A percentile compares a stretch with the other conserved stretches of the same genome.
Evolutionary conservation across 331 rosid species (phyloP).

Genomic region (Phaseolus coccineus): DNA sequence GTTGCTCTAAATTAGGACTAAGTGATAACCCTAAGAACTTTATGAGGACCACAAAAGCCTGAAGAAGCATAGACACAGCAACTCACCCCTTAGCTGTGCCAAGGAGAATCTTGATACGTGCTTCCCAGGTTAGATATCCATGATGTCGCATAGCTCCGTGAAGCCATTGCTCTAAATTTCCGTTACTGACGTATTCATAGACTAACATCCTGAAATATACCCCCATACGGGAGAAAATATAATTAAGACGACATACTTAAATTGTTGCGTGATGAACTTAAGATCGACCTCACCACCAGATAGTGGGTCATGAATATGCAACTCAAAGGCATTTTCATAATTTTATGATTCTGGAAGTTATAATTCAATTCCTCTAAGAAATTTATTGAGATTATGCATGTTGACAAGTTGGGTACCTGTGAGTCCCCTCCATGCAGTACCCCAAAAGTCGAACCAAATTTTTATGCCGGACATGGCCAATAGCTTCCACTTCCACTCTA

Average conservation of each 20-base stretch:
- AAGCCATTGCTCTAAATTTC: slow-evolving; percentile 97
- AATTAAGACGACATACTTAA: not conserved
- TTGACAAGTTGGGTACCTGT: slow-evolving; percentile 60
- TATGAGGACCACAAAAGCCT: not conserved
- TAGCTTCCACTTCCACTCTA: slow-evolving; percentile 96
- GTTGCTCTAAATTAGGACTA: slow-evolving; percentile 38
- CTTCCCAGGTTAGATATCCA: slow-evolving; percentile 98
- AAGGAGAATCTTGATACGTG: slow-evolving; percentile 84
- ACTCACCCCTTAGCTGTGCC: slow-evolving; percentile 98
- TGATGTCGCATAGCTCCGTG: slow-evolving; percentile 98
- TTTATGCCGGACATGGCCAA: slow-evolving; percentile 98
- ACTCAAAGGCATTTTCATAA: not conserved
- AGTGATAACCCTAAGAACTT: slow-evolving; percentile 15
- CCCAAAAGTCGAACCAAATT: slow-evolving; percentile 97
- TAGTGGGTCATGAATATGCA: slow-evolving; percentile 11
- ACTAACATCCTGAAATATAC: slow-evolving; percentile 78
- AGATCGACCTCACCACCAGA: slow-evolving; percentile 21
- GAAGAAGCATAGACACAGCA: slow-evolving; percentile 21
- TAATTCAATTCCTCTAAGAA: not conserved
- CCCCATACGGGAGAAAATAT: not conserved
- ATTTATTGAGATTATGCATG: not conserved
- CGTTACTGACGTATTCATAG: slow-evolving; percentile 92
- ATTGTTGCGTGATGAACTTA: not conserved
- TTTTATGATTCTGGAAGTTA: slow-evolving; percentile 9
- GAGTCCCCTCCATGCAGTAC: slow-evolving; percentile 89